Base-by-base conservation (phyloP, 306 rosid genomes). In the Erythrophleum fordii region DNA sequence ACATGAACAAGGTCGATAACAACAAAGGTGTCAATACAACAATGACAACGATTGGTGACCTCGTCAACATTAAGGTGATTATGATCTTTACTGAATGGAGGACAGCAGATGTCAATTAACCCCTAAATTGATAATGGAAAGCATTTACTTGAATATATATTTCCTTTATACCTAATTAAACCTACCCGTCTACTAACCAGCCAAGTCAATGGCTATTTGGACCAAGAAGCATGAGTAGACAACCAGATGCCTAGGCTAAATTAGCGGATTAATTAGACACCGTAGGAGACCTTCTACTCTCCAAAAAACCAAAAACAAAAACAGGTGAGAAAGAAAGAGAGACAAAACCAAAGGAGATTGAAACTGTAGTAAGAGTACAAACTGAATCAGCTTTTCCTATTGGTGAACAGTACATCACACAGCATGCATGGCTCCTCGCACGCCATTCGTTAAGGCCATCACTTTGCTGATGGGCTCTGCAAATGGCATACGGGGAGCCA, bases 401-500 rank as follows among this genome's bases (percentile, higher is more conserved):
- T 53, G 60, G 52, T 53, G 66, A 73, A 56, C 39, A 55, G 20
- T 58, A 25, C 10, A 10, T 14, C 10, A 37, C 69, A 77, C 75
- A 35, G 86, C 92, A 89, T 95, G 98, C 98, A 83, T 92, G 98
- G 90, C 98, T 92, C 97, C 98, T 91, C 89, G 92, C 88, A 95
- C 95, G 98, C 98, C 98, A 95, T 95, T 90, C 88, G 87, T 87
- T 86, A 90, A 95, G 90, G 84, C 82, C 91, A 92, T 79, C 97
- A 90, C 58, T 23, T 17, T 65, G 20, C 56, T 91, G 89, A 86
- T 88, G 93, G 81, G 69, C 91, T 91, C 95, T 76, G 87, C 96
- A 92, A 88, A 90, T 95, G 98, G 98, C 98, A 92, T 95, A 92
- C 97, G 90, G 95, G 98, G 98, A 95, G 98, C 98, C 98, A 95